These are phyloP conservation scores for Xylaria sp. DNA, from an alignment of 2,329 filamentous ascomycete species.

Conservation along the genomic window DNA sequence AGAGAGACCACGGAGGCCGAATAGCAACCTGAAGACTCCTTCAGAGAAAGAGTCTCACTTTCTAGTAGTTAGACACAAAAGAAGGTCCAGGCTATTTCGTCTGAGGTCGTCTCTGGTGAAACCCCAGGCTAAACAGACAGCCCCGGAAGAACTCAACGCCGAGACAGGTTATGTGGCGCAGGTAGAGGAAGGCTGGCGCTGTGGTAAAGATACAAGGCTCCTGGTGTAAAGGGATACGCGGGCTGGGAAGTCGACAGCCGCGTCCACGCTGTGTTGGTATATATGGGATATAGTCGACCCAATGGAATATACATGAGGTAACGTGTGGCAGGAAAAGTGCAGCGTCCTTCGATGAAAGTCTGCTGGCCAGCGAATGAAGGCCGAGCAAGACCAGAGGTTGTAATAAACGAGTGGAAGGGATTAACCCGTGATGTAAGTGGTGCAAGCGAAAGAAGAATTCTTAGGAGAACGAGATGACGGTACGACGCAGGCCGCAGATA, in stretches of 20 bases:
- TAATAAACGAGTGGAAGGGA: conserved; percentile 26
- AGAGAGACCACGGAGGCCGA: background rate
- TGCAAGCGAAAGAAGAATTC: conserved; percentile 20
- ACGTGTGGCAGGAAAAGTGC: conserved; percentile 19
- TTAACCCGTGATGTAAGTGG: conserved; percentile 18
- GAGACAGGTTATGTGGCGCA: conserved; percentile 2
- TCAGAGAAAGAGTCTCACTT: background rate
- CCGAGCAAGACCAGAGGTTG: conserved; percentile 18
- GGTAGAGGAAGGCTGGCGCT: conserved; percentile 14
- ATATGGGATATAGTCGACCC: conserved; percentile 22
- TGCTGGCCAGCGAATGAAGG: conserved; percentile 25
- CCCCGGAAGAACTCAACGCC: conserved; percentile 7
- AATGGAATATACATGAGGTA: conserved; percentile 25
- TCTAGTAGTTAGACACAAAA: background rate
- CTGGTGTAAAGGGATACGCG: conserved; percentile 19
- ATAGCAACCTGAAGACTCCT: conserved; percentile 12
- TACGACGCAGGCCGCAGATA: conserved; percentile 16
- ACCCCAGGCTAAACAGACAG: conserved; percentile 3
- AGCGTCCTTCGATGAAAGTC: conserved; percentile 17
- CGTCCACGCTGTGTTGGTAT: conserved; percentile 19
- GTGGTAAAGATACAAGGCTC: conserved; percentile 6
- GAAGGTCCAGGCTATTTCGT: conserved; percentile 3
- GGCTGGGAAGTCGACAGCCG: conserved; percentile 24
- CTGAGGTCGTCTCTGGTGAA: conserved; percentile 9
- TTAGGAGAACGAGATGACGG: conserved; percentile 21